A percentile compares a stretch with the other conserved stretches of the same genome.
These are phyloP conservation scores for Aspergillus campestris DNA, from an alignment of 495 filamentous ascomycete species.

Conservation along the genomic window DNA sequence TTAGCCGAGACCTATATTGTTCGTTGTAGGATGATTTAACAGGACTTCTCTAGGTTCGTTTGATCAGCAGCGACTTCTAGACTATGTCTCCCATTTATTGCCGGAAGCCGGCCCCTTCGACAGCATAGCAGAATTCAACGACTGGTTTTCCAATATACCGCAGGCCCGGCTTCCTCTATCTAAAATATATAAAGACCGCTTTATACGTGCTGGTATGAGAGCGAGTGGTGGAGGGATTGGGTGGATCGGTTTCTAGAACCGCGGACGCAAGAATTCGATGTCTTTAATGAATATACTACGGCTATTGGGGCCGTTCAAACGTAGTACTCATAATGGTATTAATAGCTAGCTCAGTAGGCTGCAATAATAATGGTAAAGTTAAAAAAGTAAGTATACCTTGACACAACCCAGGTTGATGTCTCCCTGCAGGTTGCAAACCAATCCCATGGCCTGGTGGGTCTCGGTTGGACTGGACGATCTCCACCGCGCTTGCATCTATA, in stretches of 20 bases:
- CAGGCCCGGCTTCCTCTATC: slow-evolving; percentile 13
- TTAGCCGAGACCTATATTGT: not conserved
- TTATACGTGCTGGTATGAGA: slow-evolving; percentile 21
- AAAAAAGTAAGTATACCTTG: no score
- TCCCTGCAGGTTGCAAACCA: slow-evolving; percentile 9
- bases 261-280: slow-evolving; percentile 7
- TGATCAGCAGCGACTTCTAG: slow-evolving; percentile 15
- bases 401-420: no score
- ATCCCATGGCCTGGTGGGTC: slow-evolving; percentile 27
- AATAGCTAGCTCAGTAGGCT: no score
- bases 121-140: slow-evolving; percentile 33
- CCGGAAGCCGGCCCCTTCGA: slow-evolving; percentile 28
- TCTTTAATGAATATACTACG: slow-evolving; percentile 22
- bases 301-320: slow-evolving; percentile 17
- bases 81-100: slow-evolving; percentile 24
- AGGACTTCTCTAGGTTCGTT: slow-evolving; percentile 22
- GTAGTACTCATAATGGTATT: no score
- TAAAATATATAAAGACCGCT: slow-evolving; percentile 22
- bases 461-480: slow-evolving; percentile 24
- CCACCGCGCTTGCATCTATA: slow-evolving; percentile 19
- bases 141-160: slow-evolving; percentile 29
- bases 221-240: slow-evolving; percentile 21
- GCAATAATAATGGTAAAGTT: no score
- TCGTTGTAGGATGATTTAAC: not conserved
- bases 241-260: slow-evolving; percentile 22